Conservation (phyloP, 2,329 filamentous ascomycete species). For the Colletotrichum sp. region DNA sequence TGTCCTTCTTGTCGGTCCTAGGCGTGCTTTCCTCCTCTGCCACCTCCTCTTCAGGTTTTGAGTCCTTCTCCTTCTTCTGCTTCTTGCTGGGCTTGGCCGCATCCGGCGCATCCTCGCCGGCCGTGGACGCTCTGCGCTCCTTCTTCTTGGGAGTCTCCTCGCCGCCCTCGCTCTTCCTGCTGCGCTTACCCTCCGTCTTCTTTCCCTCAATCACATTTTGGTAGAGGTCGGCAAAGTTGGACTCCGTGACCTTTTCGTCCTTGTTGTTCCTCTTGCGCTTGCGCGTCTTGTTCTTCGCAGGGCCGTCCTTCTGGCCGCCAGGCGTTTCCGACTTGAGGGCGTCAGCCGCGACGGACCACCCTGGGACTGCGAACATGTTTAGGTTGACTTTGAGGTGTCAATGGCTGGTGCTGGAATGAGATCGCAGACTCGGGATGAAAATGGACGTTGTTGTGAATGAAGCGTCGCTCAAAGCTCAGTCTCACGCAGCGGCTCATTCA, state of each 20-base stretch:
- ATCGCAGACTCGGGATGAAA: not conserved
- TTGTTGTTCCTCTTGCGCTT: constrained; percentile 43
- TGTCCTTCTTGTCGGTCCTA: constrained; percentile 35
- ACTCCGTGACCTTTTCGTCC: constrained; percentile 60
- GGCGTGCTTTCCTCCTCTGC: constrained; percentile 25
- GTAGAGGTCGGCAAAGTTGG: constrained; percentile 80
- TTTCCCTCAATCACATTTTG: constrained; percentile 79
- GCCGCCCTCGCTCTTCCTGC: constrained; percentile 16
- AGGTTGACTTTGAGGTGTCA: not conserved
- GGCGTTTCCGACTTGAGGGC: constrained; percentile 72
- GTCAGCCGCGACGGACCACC: constrained; percentile 83
- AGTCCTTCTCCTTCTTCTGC: constrained; percentile 27
- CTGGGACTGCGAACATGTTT: constrained; percentile 88
- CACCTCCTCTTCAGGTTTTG: constrained; percentile 25
- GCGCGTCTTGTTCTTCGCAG: constrained; percentile 62
- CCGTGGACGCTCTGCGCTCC: constrained; percentile 32
- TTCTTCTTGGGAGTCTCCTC: constrained; percentile 18
- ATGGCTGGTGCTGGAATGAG: not conserved
- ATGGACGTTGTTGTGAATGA: not conserved
- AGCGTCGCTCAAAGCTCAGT: not conserved
- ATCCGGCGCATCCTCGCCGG: constrained; percentile 11
- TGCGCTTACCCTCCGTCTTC: constrained; percentile 5
- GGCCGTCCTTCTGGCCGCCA: constrained; percentile 25
- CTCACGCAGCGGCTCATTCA: not conserved
- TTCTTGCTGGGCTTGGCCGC: constrained; percentile 11